Evolutionary conservation across 176 grass and related monocot genomes (phyloP).

Genomic region (Metroxylon sagu): DNA sequence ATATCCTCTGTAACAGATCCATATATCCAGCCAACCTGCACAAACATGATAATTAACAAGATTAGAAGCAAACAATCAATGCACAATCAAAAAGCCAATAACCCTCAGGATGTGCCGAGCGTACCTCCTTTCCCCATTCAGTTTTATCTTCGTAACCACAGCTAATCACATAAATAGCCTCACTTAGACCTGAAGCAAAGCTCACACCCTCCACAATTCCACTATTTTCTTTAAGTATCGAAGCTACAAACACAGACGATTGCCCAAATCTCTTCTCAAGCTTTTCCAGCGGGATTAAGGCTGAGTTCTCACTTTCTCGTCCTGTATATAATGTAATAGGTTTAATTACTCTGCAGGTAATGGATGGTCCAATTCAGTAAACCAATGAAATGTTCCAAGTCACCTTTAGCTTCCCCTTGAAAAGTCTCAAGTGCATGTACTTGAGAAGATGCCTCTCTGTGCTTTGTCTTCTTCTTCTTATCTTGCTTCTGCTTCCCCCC

Average conservation of each 20-base stretch:
- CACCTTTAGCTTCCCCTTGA: constrained; percentile 28
- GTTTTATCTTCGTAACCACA: constrained; percentile 52
- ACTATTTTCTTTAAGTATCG: constrained; percentile 31
- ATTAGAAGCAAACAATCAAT: neutral
- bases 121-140: constrained; percentile 51
- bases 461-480: constrained; percentile 22
- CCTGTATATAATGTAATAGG: constrained; percentile 14
- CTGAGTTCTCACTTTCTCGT: constrained; percentile 13
- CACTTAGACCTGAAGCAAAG: constrained; percentile 22
- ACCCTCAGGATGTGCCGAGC: neutral
- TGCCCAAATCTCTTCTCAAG: constrained; percentile 53
- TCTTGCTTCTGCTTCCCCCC: constrained; percentile 11
- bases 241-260: constrained; percentile 38
- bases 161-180: constrained; percentile 33
- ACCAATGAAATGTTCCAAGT: constrained; percentile 5
- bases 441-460: constrained; percentile 38
- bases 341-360: too few relatives aligned
- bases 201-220: constrained; percentile 11
- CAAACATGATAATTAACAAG: neutral
- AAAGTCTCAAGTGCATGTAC: constrained; percentile 40
- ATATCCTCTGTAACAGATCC: constrained; percentile 43
- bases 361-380: too few relatives aligned
- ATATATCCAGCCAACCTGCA: constrained; percentile 49
- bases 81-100: neutral
- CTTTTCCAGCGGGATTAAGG: constrained; percentile 38